Conservation (phyloP, 2,329 filamentous ascomycete species). For the Harringtonia lauricola region DNA sequence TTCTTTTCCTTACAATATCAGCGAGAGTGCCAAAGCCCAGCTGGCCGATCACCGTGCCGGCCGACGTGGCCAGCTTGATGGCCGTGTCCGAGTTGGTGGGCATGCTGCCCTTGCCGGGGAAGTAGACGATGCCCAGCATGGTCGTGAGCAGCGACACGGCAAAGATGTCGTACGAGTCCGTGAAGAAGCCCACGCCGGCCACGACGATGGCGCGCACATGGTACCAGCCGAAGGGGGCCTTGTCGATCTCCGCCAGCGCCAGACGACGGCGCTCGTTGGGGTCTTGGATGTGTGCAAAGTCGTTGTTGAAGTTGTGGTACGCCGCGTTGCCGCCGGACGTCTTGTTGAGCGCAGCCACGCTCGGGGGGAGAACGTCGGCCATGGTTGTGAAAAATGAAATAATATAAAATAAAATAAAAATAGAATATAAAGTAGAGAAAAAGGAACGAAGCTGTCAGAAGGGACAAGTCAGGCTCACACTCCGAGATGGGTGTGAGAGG, state of each 20-base stretch:
- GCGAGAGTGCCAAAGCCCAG: conserved; percentile 69
- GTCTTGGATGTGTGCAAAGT: conserved; percentile 44
- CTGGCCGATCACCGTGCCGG: conserved; percentile 75
- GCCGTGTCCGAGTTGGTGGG: conserved; percentile 61
- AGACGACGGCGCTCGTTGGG: conserved; percentile 69
- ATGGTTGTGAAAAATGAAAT: conserved; percentile 6
- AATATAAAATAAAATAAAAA: not conserved
- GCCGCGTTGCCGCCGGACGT: conserved; percentile 57
- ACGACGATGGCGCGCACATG: conserved; percentile 68
- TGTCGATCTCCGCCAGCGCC: conserved; percentile 72
- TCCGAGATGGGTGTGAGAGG: conserved; percentile 4
- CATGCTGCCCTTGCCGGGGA: conserved; percentile 45
- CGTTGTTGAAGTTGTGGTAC: conserved; percentile 61
- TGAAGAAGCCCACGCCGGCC: conserved; percentile 81
- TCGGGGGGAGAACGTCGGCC: conserved; percentile 10
- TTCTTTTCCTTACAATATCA: conserved; percentile 30
- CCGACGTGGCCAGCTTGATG: conserved; percentile 77
- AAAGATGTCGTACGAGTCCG: conserved; percentile 71
- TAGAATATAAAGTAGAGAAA: conserved; percentile 1
- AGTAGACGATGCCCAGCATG: conserved; percentile 75
- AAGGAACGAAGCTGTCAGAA: not conserved
- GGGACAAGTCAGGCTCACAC: conserved; percentile 1
- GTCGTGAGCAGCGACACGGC: conserved; percentile 60
- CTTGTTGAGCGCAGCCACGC: conserved; percentile 20
- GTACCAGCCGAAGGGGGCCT: conserved; percentile 75